phyloP scores from a whole-genome alignment of 495 filamentous ascomycete genomes.

The Thermothielavioides terrestris region DNA sequence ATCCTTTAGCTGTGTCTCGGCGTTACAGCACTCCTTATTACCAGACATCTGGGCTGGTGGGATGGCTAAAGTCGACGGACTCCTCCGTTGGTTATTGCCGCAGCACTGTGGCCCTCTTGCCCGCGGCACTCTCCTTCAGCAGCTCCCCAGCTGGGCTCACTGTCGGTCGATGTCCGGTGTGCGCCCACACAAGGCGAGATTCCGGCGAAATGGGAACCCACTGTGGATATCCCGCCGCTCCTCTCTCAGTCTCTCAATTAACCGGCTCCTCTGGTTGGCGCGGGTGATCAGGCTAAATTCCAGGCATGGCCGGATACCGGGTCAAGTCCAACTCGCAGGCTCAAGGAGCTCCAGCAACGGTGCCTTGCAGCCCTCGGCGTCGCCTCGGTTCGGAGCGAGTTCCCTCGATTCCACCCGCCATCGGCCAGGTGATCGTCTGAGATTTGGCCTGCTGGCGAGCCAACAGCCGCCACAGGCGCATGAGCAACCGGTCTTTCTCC shows the following conservation, averaged over 20 bases:
- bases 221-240: constrained; percentile 9
- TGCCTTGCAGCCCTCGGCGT: neutral
- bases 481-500: neutral
- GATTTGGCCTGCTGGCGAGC: neutral
- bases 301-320: constrained; percentile 24
- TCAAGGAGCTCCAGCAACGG: constrained; percentile 11
- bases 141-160: neutral
- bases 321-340: constrained; percentile 18
- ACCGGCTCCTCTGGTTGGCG: constrained; percentile 20
- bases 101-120: too few relatives aligned
- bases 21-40: neutral
- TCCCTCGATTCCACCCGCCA: constrained; percentile 10
- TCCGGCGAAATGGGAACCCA: constrained; percentile 14
- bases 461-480: constrained; percentile 1
- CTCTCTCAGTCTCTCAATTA: constrained; percentile 16
- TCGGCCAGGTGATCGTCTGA: constrained; percentile 8
- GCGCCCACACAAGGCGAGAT: neutral
- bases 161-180: constrained; percentile 2
- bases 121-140: neutral
- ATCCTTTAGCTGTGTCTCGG: too few relatives aligned
- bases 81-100: too few relatives aligned
- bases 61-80: neutral
- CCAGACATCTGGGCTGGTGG: neutral
- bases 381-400: constrained; percentile 3
- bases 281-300: constrained; percentile 25